phyloP scores from a whole-genome alignment of 2,329 filamentous ascomycete genomes.

The Beauveria brongniartii region DNA sequence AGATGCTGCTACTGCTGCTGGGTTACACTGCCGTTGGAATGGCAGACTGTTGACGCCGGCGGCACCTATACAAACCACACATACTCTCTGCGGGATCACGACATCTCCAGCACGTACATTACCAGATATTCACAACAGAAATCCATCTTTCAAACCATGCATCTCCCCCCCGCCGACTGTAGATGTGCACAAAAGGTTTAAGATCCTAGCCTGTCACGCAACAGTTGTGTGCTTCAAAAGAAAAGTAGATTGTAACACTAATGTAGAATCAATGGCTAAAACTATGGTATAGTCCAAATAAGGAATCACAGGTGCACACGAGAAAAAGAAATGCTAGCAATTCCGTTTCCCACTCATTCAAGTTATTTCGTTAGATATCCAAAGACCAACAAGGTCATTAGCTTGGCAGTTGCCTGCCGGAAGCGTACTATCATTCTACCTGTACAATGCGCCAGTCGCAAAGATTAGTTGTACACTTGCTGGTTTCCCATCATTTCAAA shows the following conservation, averaged over 20 bases:
- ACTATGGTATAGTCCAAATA: neutral
- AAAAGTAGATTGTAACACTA: neutral
- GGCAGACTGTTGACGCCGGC: no score
- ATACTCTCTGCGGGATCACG: no score
- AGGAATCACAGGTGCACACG: neutral
- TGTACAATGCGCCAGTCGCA: neutral
- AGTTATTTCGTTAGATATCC: neutral
- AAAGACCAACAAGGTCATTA: neutral
- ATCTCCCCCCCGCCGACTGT: no score
- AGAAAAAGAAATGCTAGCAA: neutral
- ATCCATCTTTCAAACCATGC: no score
- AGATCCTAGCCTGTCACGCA: no score
- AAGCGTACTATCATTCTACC: slow-evolving; percentile 3
- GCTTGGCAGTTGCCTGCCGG: neutral
- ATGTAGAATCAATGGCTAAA: neutral
- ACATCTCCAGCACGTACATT: no score
- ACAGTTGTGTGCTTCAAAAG: no score
- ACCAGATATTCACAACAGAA: no score
- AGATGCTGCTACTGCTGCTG: no score
- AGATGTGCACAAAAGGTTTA: no score
- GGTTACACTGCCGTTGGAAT: no score
- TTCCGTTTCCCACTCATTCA: neutral
- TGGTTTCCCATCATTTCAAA: neutral
- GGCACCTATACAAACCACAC: no score
- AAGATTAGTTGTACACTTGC: slow-evolving; percentile 5